Base-by-base conservation (phyloP, 208 protist species). In the Wallacemonas collosoma region DNA sequence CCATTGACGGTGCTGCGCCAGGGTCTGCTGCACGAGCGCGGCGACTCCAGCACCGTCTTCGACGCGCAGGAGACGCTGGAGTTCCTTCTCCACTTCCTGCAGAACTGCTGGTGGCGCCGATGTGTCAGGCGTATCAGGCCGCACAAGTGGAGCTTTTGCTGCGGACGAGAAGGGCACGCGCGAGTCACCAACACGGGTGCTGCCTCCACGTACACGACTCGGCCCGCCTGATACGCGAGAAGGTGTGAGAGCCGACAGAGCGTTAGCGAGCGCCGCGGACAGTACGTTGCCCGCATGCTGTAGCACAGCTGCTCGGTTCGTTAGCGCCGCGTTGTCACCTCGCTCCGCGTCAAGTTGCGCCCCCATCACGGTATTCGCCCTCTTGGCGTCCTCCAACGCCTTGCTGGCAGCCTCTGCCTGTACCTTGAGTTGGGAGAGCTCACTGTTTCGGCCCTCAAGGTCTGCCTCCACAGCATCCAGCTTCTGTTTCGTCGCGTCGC, bases 1-100 rank as follows among this genome's bases (percentile, higher is more conserved):
- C 14, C 55, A 61, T 54, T 66, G 60, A 38, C 44, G 4, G 87
- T 95, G 56, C 14, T 54, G 45, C 2, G 62, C 53, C 9, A 87
- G n/a, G 12, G 73, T 51, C 4, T 71, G 47, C 45, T 74, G 66
- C 11, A 89, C 80, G 7, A 78, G 64, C 11, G 35, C 48, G 11
- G 64, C 51, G 26, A 93, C 78, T 9, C 76, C 54, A 12, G 65
- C 70, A 5, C 77, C 79, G 1, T 88, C 77, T 9, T 86, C 79
- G 4, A 79, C 84, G 56, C 73, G 74, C 65, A 97, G 78, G 1
- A 82, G 81, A 56, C 83, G 83, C 44, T 69, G 74, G 1, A 97
- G 66, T 12, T 43, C 71, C 11, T 55, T 57, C 40, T 81, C 68
- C 7, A 83, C 68, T n/a, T 86, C 72, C 0, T 9, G 66, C 14